phyloP scores from a whole-genome alignment of 148 eudicot species.

The Rhododendron henanense region DNA sequence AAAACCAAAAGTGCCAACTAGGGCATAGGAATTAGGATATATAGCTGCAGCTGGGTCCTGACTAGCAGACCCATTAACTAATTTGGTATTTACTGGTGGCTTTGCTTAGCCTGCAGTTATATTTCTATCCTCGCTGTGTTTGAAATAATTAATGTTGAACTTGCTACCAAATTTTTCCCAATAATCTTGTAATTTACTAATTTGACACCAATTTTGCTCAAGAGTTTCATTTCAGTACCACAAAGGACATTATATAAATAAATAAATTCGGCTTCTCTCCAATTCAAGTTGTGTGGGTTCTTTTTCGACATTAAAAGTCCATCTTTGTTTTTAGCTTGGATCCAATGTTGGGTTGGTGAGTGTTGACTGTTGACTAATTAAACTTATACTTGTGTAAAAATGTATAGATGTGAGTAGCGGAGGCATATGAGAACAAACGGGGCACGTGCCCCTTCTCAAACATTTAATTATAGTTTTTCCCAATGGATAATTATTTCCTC shows the following conservation, averaged over 20 bases:
- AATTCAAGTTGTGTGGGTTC: no score
- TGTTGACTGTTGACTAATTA: not conserved
- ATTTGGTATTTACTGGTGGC: not conserved
- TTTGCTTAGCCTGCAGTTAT: not conserved
- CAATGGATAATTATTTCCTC: not conserved
- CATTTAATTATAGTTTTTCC: not conserved
- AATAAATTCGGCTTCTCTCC: no score
- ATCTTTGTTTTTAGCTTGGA: not conserved
- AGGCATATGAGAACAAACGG: not conserved
- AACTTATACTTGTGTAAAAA: not conserved
- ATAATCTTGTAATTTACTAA: no score
- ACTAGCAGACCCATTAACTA: not conserved
- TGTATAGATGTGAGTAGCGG: not conserved
- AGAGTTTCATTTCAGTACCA: no score
- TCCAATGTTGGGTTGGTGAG: not conserved
- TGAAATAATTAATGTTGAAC: not conserved
- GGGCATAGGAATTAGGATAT: not conserved
- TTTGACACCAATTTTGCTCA: no score
- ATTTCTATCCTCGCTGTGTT: not conserved
- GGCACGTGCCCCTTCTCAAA: not conserved
- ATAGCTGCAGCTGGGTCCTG: not conserved
- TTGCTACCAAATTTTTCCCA: not conserved
- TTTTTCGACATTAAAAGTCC: not conserved
- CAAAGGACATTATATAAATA: no score
- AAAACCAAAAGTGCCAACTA: not conserved